Evolutionary conservation across 1,284 basidiomycete genomes (phyloP), one percentile per base, ranked within the genome.

Genomic region (Tilletia indica): DNA sequence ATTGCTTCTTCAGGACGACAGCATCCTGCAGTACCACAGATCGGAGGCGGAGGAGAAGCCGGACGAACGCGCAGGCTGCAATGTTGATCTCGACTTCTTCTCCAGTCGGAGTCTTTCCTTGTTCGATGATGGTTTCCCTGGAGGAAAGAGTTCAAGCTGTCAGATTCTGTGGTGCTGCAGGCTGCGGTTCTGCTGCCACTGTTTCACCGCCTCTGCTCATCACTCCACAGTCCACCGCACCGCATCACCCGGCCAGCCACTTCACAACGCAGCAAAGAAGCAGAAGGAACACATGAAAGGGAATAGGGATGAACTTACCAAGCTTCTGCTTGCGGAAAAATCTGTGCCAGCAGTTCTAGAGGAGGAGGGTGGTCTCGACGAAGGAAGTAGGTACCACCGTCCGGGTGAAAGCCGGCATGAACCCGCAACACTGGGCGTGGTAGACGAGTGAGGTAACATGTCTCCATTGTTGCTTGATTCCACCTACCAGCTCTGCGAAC

Each of bases 391-490:
- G 56, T 21, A 25, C 56, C 56, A 25, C 56, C 56, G 11, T 58
- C 56, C 4, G 12, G 25, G 34, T 58, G 56, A 31, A 58, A 58
- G 4, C 56, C 56, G 12, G 56, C 56, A 12, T 58, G 56, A 2
- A 58, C 56, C 4, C 56, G 21, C 21, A 58, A 25, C 12, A 58
- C 56, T 58, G 56, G 56, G 2, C 56, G 56, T 12, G 56, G 56
- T 2, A 58, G 56, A 2, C 56, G 56, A 21, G 56, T 31, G 8
- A 58, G 56, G 21, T 58, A 58, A 31, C 56, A 58, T 2, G 56
- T 58, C 56, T 21, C 56, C 56, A 58, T 58, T 19, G 56, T 58
- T 4, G 56, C 34, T 12, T 58, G 56, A 25, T 58, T 58, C 56
- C 56, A 58, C 12, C 56, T 2, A 12, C 56, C 56, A 58, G 56